These are phyloP conservation scores for Thelephora terrestris DNA, from an alignment of 1,284 basidiomycete genomes.

Conservation along the genomic window DNA sequence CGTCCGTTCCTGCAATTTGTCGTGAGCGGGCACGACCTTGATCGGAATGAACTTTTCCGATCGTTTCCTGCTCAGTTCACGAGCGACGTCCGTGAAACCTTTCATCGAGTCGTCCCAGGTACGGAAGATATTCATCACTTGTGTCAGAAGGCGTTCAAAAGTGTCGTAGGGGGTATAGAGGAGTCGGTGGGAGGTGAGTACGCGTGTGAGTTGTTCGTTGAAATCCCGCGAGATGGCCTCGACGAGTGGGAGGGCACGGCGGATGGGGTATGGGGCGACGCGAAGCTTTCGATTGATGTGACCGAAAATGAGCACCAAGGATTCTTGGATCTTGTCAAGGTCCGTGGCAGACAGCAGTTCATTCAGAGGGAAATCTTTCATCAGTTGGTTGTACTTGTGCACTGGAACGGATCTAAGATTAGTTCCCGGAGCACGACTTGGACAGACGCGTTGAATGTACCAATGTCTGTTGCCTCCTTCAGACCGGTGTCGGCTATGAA, in stretches of 20 bases:
- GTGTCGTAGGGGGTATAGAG: slow-evolving; percentile 92
- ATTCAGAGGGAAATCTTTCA: slow-evolving; percentile 98
- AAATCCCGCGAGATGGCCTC: slow-evolving; percentile 98
- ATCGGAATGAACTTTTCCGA: slow-evolving; percentile 95
- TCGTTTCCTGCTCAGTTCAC: slow-evolving; percentile 90
- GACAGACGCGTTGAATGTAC: slow-evolving; percentile 29
- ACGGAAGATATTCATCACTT: slow-evolving; percentile 77
- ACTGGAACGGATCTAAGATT: slow-evolving; percentile 35
- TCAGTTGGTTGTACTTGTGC: slow-evolving; percentile 94
- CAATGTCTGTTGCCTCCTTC: slow-evolving; percentile 84
- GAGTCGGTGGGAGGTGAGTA: slow-evolving; percentile 83
- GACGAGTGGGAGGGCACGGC: slow-evolving; percentile 89
- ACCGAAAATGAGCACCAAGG: slow-evolving; percentile 78
- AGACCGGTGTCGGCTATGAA: slow-evolving; percentile 97
- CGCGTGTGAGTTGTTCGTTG: slow-evolving; percentile 88
- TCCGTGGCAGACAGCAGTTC: slow-evolving; percentile 95
- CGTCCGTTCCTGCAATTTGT: slow-evolving; percentile 83
- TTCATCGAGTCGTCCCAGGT: slow-evolving; percentile 98
- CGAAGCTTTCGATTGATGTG: slow-evolving; percentile 96
- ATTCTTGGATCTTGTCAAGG: slow-evolving; percentile 89
- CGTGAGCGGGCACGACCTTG: slow-evolving; percentile 88
- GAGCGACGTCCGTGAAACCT: slow-evolving; percentile 95
- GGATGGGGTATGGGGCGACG: slow-evolving; percentile 92
- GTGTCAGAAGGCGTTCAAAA: slow-evolving; percentile 78
- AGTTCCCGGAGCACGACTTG: not conserved